Percentiles rank a stretch among this genome's conserved stretches.
phyloP scores from a whole-genome alignment of 129 eudicot species.

The Flaveria bidentis region DNA sequence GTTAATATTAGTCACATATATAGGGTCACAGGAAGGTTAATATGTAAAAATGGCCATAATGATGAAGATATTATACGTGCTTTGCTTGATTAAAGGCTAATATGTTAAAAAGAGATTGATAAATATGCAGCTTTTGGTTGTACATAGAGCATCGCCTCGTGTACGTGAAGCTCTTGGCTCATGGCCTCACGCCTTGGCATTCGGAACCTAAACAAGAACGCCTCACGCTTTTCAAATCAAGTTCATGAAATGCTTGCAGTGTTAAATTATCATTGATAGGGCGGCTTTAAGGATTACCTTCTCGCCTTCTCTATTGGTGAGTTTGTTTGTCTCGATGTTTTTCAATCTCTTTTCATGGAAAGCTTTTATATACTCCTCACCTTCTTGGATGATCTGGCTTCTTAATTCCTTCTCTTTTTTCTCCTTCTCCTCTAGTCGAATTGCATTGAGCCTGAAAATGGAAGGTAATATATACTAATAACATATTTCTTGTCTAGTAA shows the following conservation, averaged over 20 bases:
- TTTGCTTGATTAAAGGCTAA: neutral
- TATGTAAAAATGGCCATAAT: no score
- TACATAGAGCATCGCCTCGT: no score
- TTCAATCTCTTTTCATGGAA: conserved; percentile 55
- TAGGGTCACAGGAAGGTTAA: no score
- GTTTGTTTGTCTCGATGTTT: conserved; percentile 52
- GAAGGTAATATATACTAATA: neutral
- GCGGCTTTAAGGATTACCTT: conserved; percentile 45
- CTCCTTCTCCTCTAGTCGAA: conserved; percentile 68
- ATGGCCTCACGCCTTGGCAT: no score
- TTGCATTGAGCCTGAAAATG: conserved; percentile 54
- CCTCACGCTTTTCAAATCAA: no score
- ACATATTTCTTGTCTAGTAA: neutral
- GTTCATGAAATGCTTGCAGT: neutral
- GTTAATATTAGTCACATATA: no score
- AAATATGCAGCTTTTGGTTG: no score
- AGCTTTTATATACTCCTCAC: conserved; percentile 55
- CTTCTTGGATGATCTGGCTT: conserved; percentile 63
- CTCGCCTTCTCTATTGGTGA: conserved; percentile 69
- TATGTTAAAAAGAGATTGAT: no score
- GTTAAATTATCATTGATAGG: neutral
- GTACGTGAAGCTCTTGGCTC: no score
- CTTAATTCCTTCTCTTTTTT: conserved; percentile 60
- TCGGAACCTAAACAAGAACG: no score
- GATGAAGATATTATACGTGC: neutral